Conservation (phyloP, 495 filamentous ascomycete species). For the Lindgomyces ingoldianus region DNA sequence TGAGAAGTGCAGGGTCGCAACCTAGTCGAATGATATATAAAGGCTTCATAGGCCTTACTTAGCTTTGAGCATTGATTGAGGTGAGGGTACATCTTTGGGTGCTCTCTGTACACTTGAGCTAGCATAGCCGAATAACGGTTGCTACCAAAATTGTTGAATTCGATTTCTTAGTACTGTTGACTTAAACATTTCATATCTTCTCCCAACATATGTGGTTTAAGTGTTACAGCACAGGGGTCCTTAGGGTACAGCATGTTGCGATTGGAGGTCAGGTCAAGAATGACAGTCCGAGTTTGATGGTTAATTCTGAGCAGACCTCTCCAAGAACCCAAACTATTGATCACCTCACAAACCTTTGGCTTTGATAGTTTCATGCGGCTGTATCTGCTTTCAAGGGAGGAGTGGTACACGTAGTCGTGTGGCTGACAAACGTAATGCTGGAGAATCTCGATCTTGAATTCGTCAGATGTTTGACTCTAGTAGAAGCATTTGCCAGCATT, state of each 20-base stretch:
- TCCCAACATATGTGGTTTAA: not conserved
- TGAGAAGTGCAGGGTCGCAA: constrained; percentile 14
- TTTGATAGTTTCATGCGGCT: not conserved
- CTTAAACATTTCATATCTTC: not conserved
- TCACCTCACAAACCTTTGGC: not conserved
- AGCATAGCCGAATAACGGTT: not conserved
- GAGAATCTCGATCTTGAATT: not conserved
- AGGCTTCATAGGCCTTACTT: constrained; percentile 14
- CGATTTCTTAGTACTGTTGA: constrained; percentile 2
- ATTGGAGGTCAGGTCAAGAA: not conserved
- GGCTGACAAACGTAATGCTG: not conserved
- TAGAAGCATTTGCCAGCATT: not conserved
- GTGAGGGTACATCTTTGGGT: constrained; percentile 9
- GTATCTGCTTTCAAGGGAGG: not conserved
- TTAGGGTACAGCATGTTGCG: not conserved
- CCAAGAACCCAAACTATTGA: not conserved
- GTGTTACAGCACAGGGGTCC: not conserved
- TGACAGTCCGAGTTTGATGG: not conserved
- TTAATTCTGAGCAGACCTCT: not conserved
- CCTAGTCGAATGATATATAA: constrained; percentile 7
- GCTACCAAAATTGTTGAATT: not conserved
- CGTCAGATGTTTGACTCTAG: not conserved
- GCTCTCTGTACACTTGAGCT: not conserved
- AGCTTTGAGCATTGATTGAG: constrained; percentile 12
- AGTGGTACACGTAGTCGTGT: not conserved